Evolutionary conservation across 208 protist genomes (phyloP).

Genomic region (Leishmania tropica): DNA sequence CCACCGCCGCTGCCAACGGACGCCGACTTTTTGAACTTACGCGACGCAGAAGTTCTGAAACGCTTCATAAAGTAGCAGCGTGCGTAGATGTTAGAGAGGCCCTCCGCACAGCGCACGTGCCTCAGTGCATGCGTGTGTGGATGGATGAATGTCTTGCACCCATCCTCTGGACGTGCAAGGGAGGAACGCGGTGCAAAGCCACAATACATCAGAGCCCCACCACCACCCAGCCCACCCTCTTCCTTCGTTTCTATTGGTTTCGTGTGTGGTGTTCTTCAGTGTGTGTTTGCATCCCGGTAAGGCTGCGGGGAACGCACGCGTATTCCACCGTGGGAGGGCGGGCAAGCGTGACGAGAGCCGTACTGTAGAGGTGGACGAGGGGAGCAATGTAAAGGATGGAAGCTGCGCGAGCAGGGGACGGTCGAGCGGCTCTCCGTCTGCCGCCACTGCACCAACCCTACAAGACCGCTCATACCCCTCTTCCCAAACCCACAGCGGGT

Average conservation of each 20-base stretch:
- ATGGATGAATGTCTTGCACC: background rate
- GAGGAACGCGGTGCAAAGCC: background rate
- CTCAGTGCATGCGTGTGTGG: background rate
- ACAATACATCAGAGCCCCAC: too few relatives aligned
- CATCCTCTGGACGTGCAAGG: background rate
- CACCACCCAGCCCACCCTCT: too few relatives aligned
- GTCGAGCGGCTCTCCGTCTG: background rate
- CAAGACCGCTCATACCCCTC: background rate
- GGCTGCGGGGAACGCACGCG: too few relatives aligned
- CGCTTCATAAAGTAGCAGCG: conserved; percentile 5
- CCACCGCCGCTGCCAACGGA: conserved; percentile 30
- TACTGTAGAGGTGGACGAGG: background rate
- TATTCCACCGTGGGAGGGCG: background rate
- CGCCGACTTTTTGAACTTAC: conserved; percentile 43
- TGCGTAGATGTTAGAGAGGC: background rate
- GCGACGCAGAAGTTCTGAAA: conserved; percentile 8
- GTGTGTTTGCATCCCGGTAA: background rate
- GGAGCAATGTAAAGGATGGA: background rate
- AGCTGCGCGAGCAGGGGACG: background rate
- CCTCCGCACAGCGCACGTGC: background rate
- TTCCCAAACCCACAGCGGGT: background rate
- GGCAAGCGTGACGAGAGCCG: background rate
- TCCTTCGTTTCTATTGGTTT: too few relatives aligned
- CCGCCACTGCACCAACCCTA: background rate
- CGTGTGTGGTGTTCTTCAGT: too few relatives aligned